These are phyloP conservation scores for Phaseolus coccineus DNA, from an alignment of 331 rosid species.

Conservation along the genomic window DNA sequence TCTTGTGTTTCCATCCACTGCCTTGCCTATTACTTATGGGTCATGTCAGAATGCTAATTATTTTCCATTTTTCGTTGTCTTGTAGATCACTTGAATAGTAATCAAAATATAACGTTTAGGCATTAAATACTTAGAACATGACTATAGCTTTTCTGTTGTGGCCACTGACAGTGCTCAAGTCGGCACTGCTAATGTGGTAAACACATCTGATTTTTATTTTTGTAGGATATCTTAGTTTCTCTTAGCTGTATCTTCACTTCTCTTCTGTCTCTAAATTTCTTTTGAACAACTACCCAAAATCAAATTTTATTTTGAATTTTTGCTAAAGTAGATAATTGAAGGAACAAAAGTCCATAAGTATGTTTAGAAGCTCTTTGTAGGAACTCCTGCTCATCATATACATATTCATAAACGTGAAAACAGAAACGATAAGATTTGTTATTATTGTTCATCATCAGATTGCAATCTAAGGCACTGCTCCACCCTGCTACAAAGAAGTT, in stretches of 20 bases:
- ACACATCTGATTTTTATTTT: neutral
- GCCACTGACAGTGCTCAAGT: neutral
- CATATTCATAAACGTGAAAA: neutral
- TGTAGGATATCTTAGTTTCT: neutral
- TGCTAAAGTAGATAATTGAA: neutral
- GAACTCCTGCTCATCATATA: neutral
- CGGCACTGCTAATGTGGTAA: neutral
- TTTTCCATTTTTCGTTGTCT: constrained; percentile 14
- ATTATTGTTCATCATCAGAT: neutral
- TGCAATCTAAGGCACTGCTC: neutral
- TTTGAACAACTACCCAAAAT: constrained; percentile 4
- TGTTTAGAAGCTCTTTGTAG: neutral
- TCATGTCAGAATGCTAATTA: neutral
- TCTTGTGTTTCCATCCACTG: constrained; percentile 24
- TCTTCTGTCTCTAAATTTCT: neutral
- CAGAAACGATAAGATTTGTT: neutral
- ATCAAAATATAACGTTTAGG: constrained; percentile 21
- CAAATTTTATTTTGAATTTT: neutral
- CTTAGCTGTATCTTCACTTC: neutral
- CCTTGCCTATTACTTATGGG: constrained; percentile 15
- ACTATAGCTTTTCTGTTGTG: constrained; percentile 31
- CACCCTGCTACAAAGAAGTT: neutral
- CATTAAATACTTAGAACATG: constrained; percentile 27
- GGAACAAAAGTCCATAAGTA: constrained; percentile 12
- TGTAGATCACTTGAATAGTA: constrained; percentile 12